A percentile compares a stretch with the other conserved stretches of the same genome.
phyloP scores from a whole-genome alignment of 306 rosid species.

The Dryas alaskensis region DNA sequence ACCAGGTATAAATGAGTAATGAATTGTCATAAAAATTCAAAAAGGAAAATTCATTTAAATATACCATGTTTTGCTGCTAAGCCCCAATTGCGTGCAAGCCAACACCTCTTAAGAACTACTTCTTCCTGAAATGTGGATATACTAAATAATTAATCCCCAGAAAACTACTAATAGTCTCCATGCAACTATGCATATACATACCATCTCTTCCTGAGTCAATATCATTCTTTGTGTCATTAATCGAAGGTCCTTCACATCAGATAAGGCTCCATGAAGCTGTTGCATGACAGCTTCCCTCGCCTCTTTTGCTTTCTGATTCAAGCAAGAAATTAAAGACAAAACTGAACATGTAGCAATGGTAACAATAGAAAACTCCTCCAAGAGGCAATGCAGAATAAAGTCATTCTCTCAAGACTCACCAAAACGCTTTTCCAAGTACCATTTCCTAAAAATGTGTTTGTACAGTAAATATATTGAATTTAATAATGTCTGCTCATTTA shows the following conservation, averaged over 20 bases:
- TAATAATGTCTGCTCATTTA: too few relatives aligned
- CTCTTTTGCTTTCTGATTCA: conserved; percentile 67
- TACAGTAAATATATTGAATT: too few relatives aligned
- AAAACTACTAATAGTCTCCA: conserved; percentile 24
- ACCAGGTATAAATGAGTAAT: not conserved
- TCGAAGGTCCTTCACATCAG: conserved; percentile 81
- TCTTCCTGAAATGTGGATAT: conserved; percentile 69
- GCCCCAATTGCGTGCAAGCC: conserved; percentile 99
- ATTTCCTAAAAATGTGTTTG: too few relatives aligned
- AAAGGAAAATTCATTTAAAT: not conserved
- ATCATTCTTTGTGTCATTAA: conserved; percentile 97
- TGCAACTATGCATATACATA: conserved; percentile 27
- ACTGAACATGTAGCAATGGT: conserved; percentile 15
- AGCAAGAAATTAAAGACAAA: conserved; percentile 23
- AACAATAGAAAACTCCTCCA: conserved; percentile 10
- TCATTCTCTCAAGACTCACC: too few relatives aligned
- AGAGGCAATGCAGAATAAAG: too few relatives aligned
- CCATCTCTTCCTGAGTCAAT: conserved; percentile 96
- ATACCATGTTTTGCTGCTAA: conserved; percentile 85
- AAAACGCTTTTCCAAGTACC: too few relatives aligned
- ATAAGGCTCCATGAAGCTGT: conserved; percentile 72
- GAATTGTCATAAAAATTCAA: not conserved
- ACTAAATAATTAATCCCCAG: conserved; percentile 22
- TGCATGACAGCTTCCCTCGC: conserved; percentile 48
- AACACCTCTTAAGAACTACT: conserved; percentile 98